Base-by-base conservation (phyloP, 306 rosid genomes). In the Cucumis cinereus region DNA sequence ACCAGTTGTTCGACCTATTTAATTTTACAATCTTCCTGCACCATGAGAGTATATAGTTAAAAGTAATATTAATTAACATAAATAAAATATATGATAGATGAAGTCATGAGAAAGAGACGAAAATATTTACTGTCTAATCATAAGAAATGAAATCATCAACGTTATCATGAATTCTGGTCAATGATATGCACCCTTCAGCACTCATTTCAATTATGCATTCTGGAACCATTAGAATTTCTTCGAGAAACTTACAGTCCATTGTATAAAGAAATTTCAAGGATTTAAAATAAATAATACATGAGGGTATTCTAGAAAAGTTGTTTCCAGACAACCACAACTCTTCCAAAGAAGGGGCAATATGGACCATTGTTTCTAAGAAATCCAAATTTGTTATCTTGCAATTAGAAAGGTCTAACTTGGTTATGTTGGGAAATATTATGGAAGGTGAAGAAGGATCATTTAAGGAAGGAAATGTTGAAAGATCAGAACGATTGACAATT, bases 401-500 rank as follows among this genome's bases (percentile, higher is more conserved):
- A 10, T 3, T 0, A 0, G 1, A 2, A 22, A 58, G 17, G 16
- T 0, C 0, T 22, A 58, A 23, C 0, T 3, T 0, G 16, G 14
- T 22, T 23, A 58, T 6, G 7, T 24, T 2, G 14, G 15, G 2
- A 58, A 3, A 58, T 58, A 10, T 23, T 58, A 10, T 23, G 17
- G 35, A 23, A 20, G 35, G 13, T 58, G 33, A 11, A 23, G 2
- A 22, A 10, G 62, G 16, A 22, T 2, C 4, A 30, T 30, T 1
- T 57, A 22, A 57, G 30, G 5, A 57, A 53, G 23, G 24, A 54
- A n/a, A 54, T 19, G 9, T 53, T 16, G 22, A 5, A 19, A 19
- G 10, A 19, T 3, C 0, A 53, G 11, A 4, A 3, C 2, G 0
- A 1, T 0, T 5, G 8, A 17, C 10, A 6, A 0, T 1, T 19